phyloP scores from a whole-genome alignment of 306 rosid genomes.

The Quercus dentata region DNA sequence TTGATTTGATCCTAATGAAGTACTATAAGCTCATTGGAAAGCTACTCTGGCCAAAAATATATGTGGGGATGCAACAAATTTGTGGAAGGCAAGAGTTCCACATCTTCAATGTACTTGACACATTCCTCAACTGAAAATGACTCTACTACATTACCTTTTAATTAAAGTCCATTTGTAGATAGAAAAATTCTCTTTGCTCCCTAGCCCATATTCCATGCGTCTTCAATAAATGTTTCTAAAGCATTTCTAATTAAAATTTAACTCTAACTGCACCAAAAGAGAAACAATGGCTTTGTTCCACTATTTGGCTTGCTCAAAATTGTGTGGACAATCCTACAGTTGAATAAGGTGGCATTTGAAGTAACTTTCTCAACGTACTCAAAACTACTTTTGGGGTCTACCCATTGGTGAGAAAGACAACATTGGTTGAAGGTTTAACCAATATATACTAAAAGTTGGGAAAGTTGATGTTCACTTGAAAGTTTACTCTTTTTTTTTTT shows the following conservation, averaged over 20 bases:
- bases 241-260: not conserved
- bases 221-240: conserved; percentile 25
- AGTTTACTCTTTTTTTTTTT: too few species aligned
- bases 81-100: conserved; percentile 34
- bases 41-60: conserved; percentile 13
- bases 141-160: conserved; percentile 1
- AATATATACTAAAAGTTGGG: not conserved
- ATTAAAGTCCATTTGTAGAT: not conserved
- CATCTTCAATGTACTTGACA: conserved; percentile 13
- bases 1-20: not conserved
- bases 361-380: not conserved
- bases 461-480: too few species aligned
- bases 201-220: conserved; percentile 18
- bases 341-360: not conserved
- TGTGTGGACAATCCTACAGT: not conserved
- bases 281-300: conserved; percentile 5
- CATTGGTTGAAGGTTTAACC: not conserved
- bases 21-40: conserved; percentile 25
- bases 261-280: not conserved
- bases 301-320: not conserved
- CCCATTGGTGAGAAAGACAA: not conserved
- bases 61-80: conserved; percentile 26
- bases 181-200: conserved; percentile 39
- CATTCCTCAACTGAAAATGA: conserved; percentile 30
- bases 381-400: not conserved